phyloP scores from a whole-genome alignment of 257 asterid species.

The Nemophila menziesii region DNA sequence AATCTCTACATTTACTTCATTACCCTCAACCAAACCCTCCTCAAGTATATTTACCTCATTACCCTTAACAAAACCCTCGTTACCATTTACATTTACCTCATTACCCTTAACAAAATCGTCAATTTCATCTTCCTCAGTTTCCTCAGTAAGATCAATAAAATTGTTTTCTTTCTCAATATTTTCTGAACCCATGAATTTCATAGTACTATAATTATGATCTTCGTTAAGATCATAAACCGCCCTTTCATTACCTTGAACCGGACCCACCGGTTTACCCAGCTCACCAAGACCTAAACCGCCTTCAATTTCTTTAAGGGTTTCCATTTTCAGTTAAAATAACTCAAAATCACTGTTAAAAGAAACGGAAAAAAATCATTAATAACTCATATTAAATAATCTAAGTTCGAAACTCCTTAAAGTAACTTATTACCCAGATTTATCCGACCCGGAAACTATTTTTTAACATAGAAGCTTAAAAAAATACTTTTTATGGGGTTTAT shows the following conservation, averaged over 20 bases:
- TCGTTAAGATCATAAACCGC: conserved; percentile 2
- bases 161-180: neutral
- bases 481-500: too few relatives aligned
- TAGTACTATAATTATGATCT: conserved; percentile 2
- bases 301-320: neutral
- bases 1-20: neutral
- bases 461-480: too few relatives aligned
- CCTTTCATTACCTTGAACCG: neutral
- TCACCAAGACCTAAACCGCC: neutral
- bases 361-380: neutral
- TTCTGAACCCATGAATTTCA: neutral
- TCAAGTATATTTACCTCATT: neutral
- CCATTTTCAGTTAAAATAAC: neutral
- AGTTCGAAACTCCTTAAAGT: neutral
- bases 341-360: neutral
- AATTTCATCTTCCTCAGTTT: neutral
- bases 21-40: neutral
- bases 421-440: too few relatives aligned
- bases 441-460: too few relatives aligned
- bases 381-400: neutral
- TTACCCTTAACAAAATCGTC: neutral
- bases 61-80: neutral
- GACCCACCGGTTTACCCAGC: neutral
- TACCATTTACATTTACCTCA: conserved; percentile 3
- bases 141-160: neutral